Base-by-base conservation (phyloP, 345 rosid genomes). In the Corchorus olitorius region DNA sequence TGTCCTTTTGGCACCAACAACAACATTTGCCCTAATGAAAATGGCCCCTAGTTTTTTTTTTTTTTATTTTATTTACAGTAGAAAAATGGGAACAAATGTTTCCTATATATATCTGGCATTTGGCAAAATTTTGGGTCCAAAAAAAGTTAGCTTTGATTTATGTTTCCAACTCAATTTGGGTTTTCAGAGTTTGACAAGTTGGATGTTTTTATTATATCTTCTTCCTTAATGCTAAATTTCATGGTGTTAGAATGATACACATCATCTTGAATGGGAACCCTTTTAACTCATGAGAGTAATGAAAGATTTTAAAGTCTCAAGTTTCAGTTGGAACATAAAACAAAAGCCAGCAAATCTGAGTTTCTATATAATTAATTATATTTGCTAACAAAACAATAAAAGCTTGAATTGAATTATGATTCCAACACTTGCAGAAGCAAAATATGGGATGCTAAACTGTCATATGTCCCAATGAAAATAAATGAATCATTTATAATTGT, bases 1-100 rank as follows among this genome's bases (percentile, higher is more conserved):
- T 82, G 78, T 73, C 73, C 72, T 68, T 27, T 35, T 20, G 41
- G 17, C 61, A 56, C 61, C 43, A 73, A 54, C 78, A 45, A 55
- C 43, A 39, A 16, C 59, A 39, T 39, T 39, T 4, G 5, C 43
- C 43, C 4, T 3, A 10, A 48, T 17, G 33, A 20, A 3, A 11
- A 33, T 59, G 73, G 27, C 35, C 65, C 34, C 5, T 27, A 11
- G 43, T 41, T 33, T 67, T 6, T 3, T n/a, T n/a, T n/a, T n/a
- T n/a, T n/a, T n/a, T n/a, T n/a, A n/a, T n/a, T n/a, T n/a, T n/a
- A n/a, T n/a, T 3, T 33, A 33, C 43, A 15, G 12, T 68, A 22
- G 7, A 70, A 52, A 3, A 27, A 27, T 27, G 48, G 60, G 46
- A 70, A 33, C 16, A 52, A 27, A 52, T 70, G 74, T 53, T 50